Base-by-base conservation (phyloP, 768 basidiomycete genomes). In the Hortiboletus campestris region DNA sequence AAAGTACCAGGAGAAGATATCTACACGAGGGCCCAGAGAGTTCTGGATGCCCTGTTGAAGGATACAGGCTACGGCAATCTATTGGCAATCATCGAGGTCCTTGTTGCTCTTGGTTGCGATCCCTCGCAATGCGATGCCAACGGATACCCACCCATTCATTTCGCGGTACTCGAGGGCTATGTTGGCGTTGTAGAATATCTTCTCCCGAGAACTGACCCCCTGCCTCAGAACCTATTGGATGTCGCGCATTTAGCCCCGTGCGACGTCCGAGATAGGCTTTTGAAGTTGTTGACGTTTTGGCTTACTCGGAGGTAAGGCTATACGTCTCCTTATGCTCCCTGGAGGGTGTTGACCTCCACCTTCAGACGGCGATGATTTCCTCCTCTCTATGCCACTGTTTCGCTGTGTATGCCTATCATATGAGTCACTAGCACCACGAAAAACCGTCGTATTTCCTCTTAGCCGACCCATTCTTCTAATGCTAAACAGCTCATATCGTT, bases 81-180 rank as follows among this genome's bases (percentile, higher is more conserved):
- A 19, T 13, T 49, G 46, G 16, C 13, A 0, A 28, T 34, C 11
- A 5, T 51, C 29, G 14, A 28, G 29, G 1, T 51, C 6, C 48
- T 58, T 13, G 44, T 58, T 8, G 8, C 16, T 31, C 22, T 40
- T 1, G 57, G 57, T 19, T 51, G 57, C 16, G 22, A 58, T 43
- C 57, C 49, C 14, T 51, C 44, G 4, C 29, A 20, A 7, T 32
- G 56, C 13, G 48, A 46, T 25, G 32, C 28, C 20, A 1, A 41
- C 3, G 44, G 43, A 17, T 28, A 31, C 25, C 19, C 43, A 5
- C 32, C 56, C 25, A 2, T 58, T 16, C 36, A 45, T 32, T 17
- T 16, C 8, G 56, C 57, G 17, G 3, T 46, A 4, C 4, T 10
- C 6, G 1, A 1, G 29, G 56, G 49, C 11, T 6, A 6, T 12